Percentiles rank a stretch among this genome's conserved stretches.
phyloP scores from a whole-genome alignment of 345 rosid species.

The Citrus medica region DNA sequence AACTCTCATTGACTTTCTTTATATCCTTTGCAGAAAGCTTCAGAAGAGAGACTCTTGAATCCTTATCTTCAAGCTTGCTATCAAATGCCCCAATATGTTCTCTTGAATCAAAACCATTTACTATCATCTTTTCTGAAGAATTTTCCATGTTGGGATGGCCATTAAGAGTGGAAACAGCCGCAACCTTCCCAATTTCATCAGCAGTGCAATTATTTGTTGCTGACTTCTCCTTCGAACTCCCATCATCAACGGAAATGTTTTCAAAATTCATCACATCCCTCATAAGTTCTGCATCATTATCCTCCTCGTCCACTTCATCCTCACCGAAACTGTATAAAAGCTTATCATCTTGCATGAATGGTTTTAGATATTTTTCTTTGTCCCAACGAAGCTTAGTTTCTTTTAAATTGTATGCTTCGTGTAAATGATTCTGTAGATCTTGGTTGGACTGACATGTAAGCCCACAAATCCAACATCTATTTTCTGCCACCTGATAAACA shows the following conservation, averaged over 20 bases:
- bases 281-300: slow-evolving; percentile 28
- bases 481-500: slow-evolving; percentile 60
- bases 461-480: slow-evolving; percentile 74
- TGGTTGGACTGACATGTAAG: slow-evolving; percentile 31
- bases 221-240: slow-evolving; percentile 24
- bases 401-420: slow-evolving; percentile 29
- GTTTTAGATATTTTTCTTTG: slow-evolving; percentile 67
- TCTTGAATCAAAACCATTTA: slow-evolving; percentile 27
- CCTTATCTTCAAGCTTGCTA: slow-evolving; percentile 22
- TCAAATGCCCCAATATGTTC: slow-evolving; percentile 14
- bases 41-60: slow-evolving; percentile 24
- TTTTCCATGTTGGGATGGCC: slow-evolving; percentile 20
- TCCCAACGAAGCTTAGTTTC: slow-evolving; percentile 40
- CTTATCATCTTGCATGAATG: slow-evolving; percentile 73
- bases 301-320: slow-evolving; percentile 71
- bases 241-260: slow-evolving; percentile 35
- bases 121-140: slow-evolving; percentile 21
- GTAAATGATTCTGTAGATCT: slow-evolving; percentile 49
- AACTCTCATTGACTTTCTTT: slow-evolving; percentile 66
- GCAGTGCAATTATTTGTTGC: slow-evolving; percentile 13
- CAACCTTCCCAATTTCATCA: slow-evolving; percentile 26
- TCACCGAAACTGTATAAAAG: slow-evolving; percentile 75
- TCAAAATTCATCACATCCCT: slow-evolving; percentile 50
- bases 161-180: slow-evolving; percentile 31
- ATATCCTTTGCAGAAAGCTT: slow-evolving; percentile 42